Conservation (phyloP, 2,329 filamentous ascomycete genomes). For the Davidsoniella australis region DNA sequence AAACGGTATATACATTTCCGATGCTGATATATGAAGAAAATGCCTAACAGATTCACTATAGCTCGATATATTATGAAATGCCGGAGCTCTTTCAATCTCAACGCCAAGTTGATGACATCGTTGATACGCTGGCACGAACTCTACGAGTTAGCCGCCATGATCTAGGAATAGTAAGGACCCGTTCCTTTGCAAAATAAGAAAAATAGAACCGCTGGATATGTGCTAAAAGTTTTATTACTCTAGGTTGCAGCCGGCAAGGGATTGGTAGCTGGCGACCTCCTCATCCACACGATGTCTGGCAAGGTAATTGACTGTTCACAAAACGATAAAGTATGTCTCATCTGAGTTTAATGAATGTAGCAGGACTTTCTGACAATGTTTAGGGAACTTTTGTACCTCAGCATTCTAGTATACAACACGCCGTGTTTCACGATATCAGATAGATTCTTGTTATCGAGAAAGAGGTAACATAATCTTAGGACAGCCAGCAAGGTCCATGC, state of each 20-base stretch:
- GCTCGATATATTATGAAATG: constrained; percentile 67
- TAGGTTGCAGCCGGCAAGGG: constrained; percentile 62
- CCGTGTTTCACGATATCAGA: constrained; percentile 31
- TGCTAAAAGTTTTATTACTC: constrained; percentile 6
- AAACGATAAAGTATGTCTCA: constrained; percentile 18
- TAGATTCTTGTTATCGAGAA: constrained; percentile 69
- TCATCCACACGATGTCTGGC: constrained; percentile 28
- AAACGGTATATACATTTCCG: constrained; percentile 33
- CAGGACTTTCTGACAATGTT: neutral
- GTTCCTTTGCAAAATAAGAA: too few relatives aligned
- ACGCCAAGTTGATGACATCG: constrained; percentile 47
- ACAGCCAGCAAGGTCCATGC: constrained; percentile 5
- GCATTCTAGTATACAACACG: constrained; percentile 27
- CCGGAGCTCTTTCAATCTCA: constrained; percentile 56
- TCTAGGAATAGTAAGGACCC: constrained; percentile 47
- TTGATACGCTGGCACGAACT: constrained; percentile 59
- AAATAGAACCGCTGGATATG: neutral
- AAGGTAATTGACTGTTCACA: constrained; percentile 20
- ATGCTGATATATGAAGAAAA: neutral
- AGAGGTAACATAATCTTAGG: constrained; percentile 34
- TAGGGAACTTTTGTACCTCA: constrained; percentile 47
- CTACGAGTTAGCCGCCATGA: constrained; percentile 45
- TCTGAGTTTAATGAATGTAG: too few relatives aligned
- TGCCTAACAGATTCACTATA: constrained; percentile 19
- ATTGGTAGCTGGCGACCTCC: constrained; percentile 42